phyloP scores from a whole-genome alignment of 2,329 filamentous ascomycete species.

The Aspergillus sp. region DNA sequence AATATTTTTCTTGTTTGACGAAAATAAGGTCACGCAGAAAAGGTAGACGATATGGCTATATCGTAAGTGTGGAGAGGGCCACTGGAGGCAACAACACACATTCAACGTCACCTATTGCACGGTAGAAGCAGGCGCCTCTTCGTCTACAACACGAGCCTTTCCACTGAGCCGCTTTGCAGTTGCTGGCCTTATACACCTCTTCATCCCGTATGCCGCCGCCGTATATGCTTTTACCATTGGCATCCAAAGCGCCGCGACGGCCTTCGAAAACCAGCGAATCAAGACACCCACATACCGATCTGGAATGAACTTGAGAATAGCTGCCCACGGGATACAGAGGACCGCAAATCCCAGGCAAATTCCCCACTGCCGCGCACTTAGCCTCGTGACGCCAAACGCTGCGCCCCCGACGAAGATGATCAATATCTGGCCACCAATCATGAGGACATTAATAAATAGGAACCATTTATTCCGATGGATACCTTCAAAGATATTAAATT shows the following conservation, averaged over 20 bases:
- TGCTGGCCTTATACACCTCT: background rate
- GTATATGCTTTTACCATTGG: background rate
- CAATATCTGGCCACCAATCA: conserved; percentile 84
- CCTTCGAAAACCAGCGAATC: conserved; percentile 27
- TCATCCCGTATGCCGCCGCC: background rate
- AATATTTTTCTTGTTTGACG: too few relatives aligned
- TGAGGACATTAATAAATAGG: conserved; percentile 77
- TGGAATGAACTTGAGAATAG: conserved; percentile 78
- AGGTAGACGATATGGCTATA: too few relatives aligned
- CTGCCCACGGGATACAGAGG: conserved; percentile 80
- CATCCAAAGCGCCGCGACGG: background rate
- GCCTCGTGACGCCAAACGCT: conserved; percentile 72
- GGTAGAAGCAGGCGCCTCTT: background rate
- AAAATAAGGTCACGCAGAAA: too few relatives aligned
- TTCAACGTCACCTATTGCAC: background rate
- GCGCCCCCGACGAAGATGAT: conserved; percentile 84
- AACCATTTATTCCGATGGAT: conserved; percentile 86
- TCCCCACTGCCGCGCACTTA: conserved; percentile 77
- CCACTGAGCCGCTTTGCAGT: background rate
- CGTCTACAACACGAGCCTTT: background rate
- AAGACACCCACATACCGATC: conserved; percentile 57
- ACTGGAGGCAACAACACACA: background rate
- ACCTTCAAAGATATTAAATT: conserved; percentile 93
- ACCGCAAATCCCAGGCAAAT: conserved; percentile 81
- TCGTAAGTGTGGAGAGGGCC: too few relatives aligned